Evolutionary conservation across 1,284 basidiomycete genomes (phyloP), one percentile per base, ranked within the genome.

Genomic region (Hypsizygus ulmarius): DNA sequence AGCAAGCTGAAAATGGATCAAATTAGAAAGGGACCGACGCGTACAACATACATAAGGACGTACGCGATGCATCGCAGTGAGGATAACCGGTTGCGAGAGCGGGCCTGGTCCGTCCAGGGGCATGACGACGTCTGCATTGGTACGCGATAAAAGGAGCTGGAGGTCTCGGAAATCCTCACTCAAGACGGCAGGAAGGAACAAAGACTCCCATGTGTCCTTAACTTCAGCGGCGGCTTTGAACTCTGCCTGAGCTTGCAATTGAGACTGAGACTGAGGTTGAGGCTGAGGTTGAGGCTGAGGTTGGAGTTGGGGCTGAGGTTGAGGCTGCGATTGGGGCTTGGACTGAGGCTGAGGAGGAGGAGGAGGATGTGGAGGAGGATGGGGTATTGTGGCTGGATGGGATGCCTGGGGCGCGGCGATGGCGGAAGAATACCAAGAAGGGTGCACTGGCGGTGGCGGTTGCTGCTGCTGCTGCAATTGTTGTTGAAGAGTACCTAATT

Each of bases 181-280:
- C 43, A 90, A 69, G 41, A 89, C 82, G 12, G 78, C 76, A 35
- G 54, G 56, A 16, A 57, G 56, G 50, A 55, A 90, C 69, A 64
- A 86, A 86, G n/a, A 81, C 81, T 59, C 89, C 86, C 56, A 57
- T 9, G 58, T 90, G 85, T 88, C 87, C 88, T 55, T 90, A 84
- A 60, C 33, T 6, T 89, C 88, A 43, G 74, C 56, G 60, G 78
- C 78, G 37, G 73, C 67, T 5, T 80, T 78, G n/a, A 82, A 81
- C 14, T 79, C 72, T 32, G 75, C 73, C 51, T 79, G 77, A 12
- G 66, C 64, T 34, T 62, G 59, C 12, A 61, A 60, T 44, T 63
- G 65, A 1, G 53, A 50, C 39, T 52, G 54, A 2, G 46, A 59
- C 38, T 52, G 67, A 43, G 53, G 32, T 36, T 49, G 52, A 32